These are phyloP conservation scores for Penicillium malachiteum DNA, from an alignment of 495 filamentous ascomycete genomes.

Conservation along the genomic window DNA sequence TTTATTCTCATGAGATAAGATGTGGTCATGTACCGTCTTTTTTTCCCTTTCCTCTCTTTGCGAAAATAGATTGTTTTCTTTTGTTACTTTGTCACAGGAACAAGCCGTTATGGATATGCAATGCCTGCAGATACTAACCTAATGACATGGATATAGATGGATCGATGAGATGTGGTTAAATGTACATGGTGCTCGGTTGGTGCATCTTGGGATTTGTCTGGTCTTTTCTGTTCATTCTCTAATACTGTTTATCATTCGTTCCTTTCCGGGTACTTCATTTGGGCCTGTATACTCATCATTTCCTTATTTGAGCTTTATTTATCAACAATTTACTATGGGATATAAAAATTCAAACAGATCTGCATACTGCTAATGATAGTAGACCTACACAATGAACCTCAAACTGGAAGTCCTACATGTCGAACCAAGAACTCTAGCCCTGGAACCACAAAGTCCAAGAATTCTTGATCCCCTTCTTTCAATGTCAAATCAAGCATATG, in stretches of 20 bases:
- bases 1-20: neutral
- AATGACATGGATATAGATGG: conserved; percentile 18
- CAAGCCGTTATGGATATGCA: conserved; percentile 7
- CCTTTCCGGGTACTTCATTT: neutral
- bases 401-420: neutral
- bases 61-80: neutral
- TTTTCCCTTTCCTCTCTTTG: conserved; percentile 1
- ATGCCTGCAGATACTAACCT: conserved; percentile 2
- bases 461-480: neutral
- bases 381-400: no score
- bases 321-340: no score
- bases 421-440: neutral
- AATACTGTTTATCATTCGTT: neutral
- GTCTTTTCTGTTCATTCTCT: conserved; percentile 9
- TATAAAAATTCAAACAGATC: no score
- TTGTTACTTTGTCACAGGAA: conserved; percentile 1
- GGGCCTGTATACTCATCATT: neutral
- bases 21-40: neutral
- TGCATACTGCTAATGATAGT: no score
- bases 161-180: conserved; percentile 20
- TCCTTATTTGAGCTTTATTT: neutral
- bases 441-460: neutral
- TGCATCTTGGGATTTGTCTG: conserved; percentile 12
- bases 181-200: conserved; percentile 13
- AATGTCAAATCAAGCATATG: neutral